Conservation (phyloP, 768 basidiomycete species). For the Coprinellus micaceus region DNA sequence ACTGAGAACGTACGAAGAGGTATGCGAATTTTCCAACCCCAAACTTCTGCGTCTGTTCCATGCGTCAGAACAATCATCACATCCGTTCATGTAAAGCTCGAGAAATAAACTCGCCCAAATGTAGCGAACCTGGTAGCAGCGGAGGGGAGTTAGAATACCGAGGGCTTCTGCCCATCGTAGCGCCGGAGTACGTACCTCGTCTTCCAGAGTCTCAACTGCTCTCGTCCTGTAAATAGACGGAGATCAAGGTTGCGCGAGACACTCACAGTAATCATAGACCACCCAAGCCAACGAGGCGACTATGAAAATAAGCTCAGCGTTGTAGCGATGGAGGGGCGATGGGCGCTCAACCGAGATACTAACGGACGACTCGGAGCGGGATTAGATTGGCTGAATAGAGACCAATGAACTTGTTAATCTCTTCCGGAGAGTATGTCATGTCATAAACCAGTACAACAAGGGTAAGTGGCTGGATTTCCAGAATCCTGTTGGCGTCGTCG, state of each 20-base stretch:
- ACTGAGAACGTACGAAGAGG: neutral
- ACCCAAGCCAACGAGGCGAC: slow-evolving; percentile 33
- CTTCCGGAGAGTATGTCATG: neutral
- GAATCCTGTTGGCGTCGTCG: too few species aligned
- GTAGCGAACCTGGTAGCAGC: neutral
- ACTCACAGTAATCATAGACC: slow-evolving; percentile 33
- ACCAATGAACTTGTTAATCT: neutral
- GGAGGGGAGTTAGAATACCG: neutral
- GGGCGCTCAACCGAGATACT: neutral
- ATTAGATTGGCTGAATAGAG: neutral
- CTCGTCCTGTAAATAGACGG: neutral
- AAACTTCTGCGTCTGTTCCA: neutral
- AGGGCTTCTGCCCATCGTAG: too few species aligned
- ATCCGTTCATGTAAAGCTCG: too few species aligned
- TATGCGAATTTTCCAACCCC: neutral
- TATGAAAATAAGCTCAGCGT: slow-evolving; percentile 3
- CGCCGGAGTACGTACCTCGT: slow-evolving; percentile 21
- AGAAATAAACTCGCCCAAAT: neutral
- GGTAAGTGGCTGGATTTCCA: neutral
- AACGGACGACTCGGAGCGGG: neutral
- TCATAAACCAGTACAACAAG: neutral
- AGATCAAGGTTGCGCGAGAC: neutral
- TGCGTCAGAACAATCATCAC: too few species aligned
- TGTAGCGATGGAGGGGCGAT: neutral
- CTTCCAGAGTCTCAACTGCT: slow-evolving; percentile 31